Evolutionary conservation across 2,329 filamentous ascomycete genomes (phyloP), one percentile per base, ranked within the genome.

Genomic region (Thielaviopsis musarum): DNA sequence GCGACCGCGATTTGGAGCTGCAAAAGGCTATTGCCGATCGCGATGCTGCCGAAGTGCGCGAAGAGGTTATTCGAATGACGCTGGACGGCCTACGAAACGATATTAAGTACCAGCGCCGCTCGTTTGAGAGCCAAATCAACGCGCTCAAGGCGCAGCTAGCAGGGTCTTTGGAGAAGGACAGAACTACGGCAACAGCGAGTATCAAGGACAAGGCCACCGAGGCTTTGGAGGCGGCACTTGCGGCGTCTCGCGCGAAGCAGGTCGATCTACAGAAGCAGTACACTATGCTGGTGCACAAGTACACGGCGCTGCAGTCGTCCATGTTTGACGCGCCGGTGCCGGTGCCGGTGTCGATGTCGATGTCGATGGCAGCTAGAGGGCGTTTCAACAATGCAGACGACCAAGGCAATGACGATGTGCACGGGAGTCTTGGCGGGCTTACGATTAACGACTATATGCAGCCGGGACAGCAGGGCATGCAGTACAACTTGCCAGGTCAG

Each of bases 1-100:
- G 88, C 66, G 79, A 81, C 51, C 77, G 77, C 52, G 82, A 88
- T 65, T 72, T 78, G 38, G 79, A 83, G 61, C 76, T 81, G 49
- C 75, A 83, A 58, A 70, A 71, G 21, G 77, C 80, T 0, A 75
- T 80, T 54, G 75, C 78, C n/a, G 76, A 79, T 28, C 79, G 81
- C 1, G 77, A 80, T 17, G 73, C 79, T 30, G 75, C 84, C 13
- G 75, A 82, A 45, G 79, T 75, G 59, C 77, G 80, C 56, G 75
- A 83, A 6, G 77, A 84, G 63, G 73, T 77, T 58, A 72, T 86
- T 22, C 75, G 76, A 54, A 72, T 83, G 72, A 77, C 82, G 63
- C 70, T 90, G 62, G 70, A 68, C 51, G 77, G 75, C 5, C 71
- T 71, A 21, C 75, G 79, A 52, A 65, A 66, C n/a, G 77, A 81